Base-by-base conservation (phyloP, 2,329 filamentous ascomycete genomes). In the Rhytidhysteron rufulum region DNA sequence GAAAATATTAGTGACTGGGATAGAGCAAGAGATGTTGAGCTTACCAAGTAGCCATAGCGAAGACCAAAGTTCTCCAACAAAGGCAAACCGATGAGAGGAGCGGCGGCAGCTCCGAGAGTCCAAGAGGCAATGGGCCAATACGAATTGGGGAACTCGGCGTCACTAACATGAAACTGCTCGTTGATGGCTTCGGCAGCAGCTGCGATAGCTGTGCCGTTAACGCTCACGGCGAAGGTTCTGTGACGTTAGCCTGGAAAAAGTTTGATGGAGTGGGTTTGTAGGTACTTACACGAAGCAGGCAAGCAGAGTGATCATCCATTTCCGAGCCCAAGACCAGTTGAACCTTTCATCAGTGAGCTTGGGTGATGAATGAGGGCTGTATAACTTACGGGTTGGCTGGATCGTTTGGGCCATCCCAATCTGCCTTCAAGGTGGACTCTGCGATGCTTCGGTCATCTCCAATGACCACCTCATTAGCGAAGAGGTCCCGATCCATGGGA, bases 1-100 rank as follows among this genome's bases (percentile, higher is more conserved):
- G 11, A 2, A 7, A 13, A 10, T 60, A 13, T 48, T 35, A 47
- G 40, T 10, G 21, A 27, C 13, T 20, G n/a, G 15, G 7, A 31
- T 2, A 31, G 30, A 3, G 8, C 29, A 18, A 27, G 4, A 27
- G 20, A 6, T 22, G 22, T 20, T 13, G 11, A 10, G 37, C 46
- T 7, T 43, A 58, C 60, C 25, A 72, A 57, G 30, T 72, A 72
- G 4, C 68, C 69, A 4, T 65, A 65, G 51, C 68, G 62, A 2
- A 70, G 64, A 4, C 70, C 70, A 19, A 67, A 68, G 4, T 63
- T 62, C 45, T 73, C 70, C 57, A 70, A 71, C 17, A 71, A 39
- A 1, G 69, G 70, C 3, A 73, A 42, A 1, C 67, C 58, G 3
- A 69, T 34, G 4, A 73, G 44, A 5, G 68, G 66, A 9, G 64